Evolutionary conservation across 2,329 filamentous ascomycete genomes (phyloP).

Genomic region (Pseudogymnoascus sp.): DNA sequence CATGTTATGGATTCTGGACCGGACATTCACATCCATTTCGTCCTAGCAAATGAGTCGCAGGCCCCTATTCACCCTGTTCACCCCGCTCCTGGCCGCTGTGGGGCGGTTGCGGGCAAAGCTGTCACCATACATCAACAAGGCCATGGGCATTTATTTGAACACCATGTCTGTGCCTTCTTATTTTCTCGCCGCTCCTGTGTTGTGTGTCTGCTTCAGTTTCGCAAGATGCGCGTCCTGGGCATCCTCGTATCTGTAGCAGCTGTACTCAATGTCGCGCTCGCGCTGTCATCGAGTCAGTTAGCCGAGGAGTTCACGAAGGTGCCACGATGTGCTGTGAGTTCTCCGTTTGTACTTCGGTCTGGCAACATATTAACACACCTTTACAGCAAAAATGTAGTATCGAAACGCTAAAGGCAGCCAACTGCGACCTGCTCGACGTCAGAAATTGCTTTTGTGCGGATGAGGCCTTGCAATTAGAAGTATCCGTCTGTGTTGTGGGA

Average conservation of each 20-base stretch:
- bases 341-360: background rate
- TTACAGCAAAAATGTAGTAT: background rate
- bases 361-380: background rate
- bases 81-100: constrained; percentile 4
- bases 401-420: background rate
- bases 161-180: background rate
- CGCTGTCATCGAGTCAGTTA: background rate
- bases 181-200: background rate
- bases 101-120: background rate
- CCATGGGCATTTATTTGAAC: background rate
- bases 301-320: constrained; percentile 1
- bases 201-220: background rate
- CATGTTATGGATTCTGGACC: background rate
- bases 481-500: constrained; percentile 11
- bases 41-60: background rate
- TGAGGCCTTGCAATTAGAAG: constrained; percentile 10
- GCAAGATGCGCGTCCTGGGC: constrained; percentile 3
- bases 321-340: background rate
- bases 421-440: background rate
- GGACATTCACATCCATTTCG: background rate
- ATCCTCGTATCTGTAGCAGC: background rate
- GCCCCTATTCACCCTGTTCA: background rate
- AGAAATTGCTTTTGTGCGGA: constrained; percentile 16
- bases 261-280: background rate
- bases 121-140: background rate